Evolutionary conservation across 352 stramenopile species (phyloP).

Genomic region (Pythium dissimile): DNA sequence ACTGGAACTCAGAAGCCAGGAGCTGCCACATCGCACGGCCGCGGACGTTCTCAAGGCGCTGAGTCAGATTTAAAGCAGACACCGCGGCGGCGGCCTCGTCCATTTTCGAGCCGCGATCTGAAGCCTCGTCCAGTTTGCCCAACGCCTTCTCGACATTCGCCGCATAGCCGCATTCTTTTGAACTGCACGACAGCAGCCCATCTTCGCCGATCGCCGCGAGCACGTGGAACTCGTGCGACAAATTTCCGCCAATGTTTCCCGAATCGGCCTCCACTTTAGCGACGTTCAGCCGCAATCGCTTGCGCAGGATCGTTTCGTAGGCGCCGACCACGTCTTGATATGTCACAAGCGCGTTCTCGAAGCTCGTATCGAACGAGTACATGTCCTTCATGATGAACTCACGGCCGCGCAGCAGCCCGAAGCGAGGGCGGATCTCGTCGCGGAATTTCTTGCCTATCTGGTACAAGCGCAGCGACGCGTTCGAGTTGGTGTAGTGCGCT

Average conservation of each 20-base stretch:
- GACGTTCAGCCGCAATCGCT: constrained; percentile 61
- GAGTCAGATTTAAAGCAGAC: neutral
- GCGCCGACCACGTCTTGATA: constrained; percentile 78
- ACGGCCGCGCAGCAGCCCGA: constrained; percentile 72
- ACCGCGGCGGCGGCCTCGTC: neutral
- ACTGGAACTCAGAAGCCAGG: neutral
- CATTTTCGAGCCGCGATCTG: neutral
- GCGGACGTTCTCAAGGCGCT: neutral
- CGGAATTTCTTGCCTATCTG: constrained; percentile 88
- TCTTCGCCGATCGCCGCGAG: constrained; percentile 82
- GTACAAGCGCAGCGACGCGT: constrained; percentile 72
- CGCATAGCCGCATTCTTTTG: constrained; percentile 56
- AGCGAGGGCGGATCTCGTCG: constrained; percentile 85
- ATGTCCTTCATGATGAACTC: constrained; percentile 93
- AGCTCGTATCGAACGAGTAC: constrained; percentile 85
- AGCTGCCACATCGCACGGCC: neutral
- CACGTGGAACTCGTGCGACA: constrained; percentile 90
- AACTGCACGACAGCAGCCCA: constrained; percentile 66
- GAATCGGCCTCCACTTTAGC: constrained; percentile 84
- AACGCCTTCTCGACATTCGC: constrained; percentile 88
- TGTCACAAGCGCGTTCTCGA: constrained; percentile 51
- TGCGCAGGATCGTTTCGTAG: constrained; percentile 74
- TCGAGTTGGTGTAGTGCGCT: constrained; percentile 42
- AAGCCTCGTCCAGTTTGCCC: constrained; percentile 21
- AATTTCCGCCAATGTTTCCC: constrained; percentile 83